Conservation (phyloP, 441 rosid genomes). For the Arabidopsis hybrid region DNA sequence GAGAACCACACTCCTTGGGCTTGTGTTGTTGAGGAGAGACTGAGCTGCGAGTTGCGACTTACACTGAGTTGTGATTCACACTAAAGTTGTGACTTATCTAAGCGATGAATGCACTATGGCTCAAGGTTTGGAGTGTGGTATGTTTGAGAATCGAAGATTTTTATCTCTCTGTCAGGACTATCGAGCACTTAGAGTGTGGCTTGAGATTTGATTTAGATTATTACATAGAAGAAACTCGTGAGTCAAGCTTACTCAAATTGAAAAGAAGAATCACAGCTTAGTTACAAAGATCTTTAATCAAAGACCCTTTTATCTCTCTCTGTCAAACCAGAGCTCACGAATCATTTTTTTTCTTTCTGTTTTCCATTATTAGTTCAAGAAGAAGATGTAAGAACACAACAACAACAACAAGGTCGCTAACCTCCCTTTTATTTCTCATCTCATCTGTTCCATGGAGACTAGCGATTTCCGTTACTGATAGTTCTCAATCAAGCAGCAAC, state of each 20-base stretch:
- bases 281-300: conserved; percentile 31
- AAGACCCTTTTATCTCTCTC: conserved; percentile 19
- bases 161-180: too few relatives aligned
- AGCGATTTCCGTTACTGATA: conserved; percentile 8
- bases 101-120: not conserved
- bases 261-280: not conserved
- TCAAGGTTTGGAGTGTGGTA: not conserved
- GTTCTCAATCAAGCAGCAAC: conserved; percentile 69
- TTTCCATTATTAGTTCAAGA: conserved; percentile 42
- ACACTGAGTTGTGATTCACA: too few relatives aligned
- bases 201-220: not conserved
- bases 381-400: conserved; percentile 38
- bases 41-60: too few relatives aligned
- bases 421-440: conserved; percentile 35
- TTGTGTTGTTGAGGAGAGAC: too few relatives aligned
- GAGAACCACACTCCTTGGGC: too few relatives aligned
- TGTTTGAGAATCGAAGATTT: too few relatives aligned
- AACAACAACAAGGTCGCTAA: conserved; percentile 38
- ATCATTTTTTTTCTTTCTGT: conserved; percentile 10
- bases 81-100: not conserved
- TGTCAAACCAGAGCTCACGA: conserved; percentile 37
- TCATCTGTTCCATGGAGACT: conserved; percentile 36
- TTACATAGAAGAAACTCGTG: conserved; percentile 1
- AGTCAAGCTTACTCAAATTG: not conserved
- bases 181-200: not conserved